Base-by-base conservation (phyloP, 1,284 basidiomycete species). In the Omphalotus olearius region DNA sequence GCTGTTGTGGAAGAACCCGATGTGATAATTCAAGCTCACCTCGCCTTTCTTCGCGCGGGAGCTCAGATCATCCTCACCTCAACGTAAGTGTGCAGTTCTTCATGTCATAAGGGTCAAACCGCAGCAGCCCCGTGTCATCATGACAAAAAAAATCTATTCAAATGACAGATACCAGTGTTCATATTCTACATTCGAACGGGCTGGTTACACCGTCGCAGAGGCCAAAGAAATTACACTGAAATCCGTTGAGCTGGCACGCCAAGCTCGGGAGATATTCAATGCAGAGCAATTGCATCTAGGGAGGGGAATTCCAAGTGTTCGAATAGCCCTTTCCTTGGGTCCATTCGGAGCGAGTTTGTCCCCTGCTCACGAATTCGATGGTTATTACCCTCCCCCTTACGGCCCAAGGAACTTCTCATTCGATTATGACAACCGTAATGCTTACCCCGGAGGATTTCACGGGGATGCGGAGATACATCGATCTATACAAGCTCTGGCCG, bases 371-470 rank as follows among this genome's bases (percentile, higher is more conserved):
- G 89, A 92, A 62, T 91, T 84, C 60, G 73, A 76, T 53, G 89
- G 86, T 5, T 71, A 79, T 56, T 91, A 90, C 60, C 87, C 89
- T 1, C 82, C 84, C 0, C 88, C 88, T 0, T 89, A 79, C 58
- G 88, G 88, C 0, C 88, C 86, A 0, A 66, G 64, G 48, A 72
- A 61, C 1, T 76, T 70, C 56, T 41, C 40, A 37, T 60, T 62
- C 0, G 42, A 62, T 0, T 62, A 58, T 2, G 57, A 58, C 3
- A 77, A 78, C 52, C 61, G 57, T 42, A 82, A 79, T 45, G 66
- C 70, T 2, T 83, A 80, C 59, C 55, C 49, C 11, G 51, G 55
- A 28, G 65, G 47, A n/a, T 49, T 55, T 28, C 64, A 65, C 1
- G 61, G 64, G 13, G 68, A 66, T 6, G 66, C 54, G 18, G 57